Evolutionary conservation across 176 grass and related monocot genomes (phyloP).

Genomic region (Raddia distichophylla): DNA sequence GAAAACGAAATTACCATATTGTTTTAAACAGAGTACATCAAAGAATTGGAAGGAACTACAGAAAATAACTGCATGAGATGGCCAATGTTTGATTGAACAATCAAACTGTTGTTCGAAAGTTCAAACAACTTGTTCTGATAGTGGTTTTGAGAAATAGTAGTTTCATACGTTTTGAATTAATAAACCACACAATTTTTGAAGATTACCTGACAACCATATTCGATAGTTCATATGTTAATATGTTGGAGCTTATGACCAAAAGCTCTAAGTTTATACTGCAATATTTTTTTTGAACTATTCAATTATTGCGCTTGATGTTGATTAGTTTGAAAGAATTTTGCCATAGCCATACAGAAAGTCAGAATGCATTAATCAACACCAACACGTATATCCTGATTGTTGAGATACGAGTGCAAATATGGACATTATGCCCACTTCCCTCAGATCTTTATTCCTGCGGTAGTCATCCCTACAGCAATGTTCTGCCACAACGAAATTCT

Average conservation of each 20-base stretch:
- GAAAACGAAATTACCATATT: too few species aligned
- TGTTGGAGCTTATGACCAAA: not conserved
- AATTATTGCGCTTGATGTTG: not conserved
- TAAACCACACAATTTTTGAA: not conserved
- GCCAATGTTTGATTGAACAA: not conserved
- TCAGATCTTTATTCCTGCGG: not conserved
- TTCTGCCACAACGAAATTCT: not conserved
- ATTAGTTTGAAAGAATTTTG: not conserved
- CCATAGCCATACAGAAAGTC: not conserved
- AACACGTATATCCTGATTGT: not conserved
- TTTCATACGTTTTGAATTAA: not conserved
- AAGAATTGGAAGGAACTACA: too few species aligned
- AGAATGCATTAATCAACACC: not conserved
- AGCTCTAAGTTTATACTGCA: not conserved
- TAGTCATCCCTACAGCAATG: not conserved
- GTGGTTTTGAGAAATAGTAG: not conserved
- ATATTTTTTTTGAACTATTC: not conserved
- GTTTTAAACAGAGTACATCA: too few species aligned
- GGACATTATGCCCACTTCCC: not conserved
- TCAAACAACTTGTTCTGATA: not conserved
- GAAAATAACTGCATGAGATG: not conserved
- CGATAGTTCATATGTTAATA: not conserved
- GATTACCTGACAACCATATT: not conserved
- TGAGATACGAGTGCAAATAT: not conserved
- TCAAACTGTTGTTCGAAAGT: not conserved